A percentile compares a stretch with the other conserved stretches of the same genome.
Conservation (phyloP, 305 asterid genomes). For the Fraxinus floribunda region DNA sequence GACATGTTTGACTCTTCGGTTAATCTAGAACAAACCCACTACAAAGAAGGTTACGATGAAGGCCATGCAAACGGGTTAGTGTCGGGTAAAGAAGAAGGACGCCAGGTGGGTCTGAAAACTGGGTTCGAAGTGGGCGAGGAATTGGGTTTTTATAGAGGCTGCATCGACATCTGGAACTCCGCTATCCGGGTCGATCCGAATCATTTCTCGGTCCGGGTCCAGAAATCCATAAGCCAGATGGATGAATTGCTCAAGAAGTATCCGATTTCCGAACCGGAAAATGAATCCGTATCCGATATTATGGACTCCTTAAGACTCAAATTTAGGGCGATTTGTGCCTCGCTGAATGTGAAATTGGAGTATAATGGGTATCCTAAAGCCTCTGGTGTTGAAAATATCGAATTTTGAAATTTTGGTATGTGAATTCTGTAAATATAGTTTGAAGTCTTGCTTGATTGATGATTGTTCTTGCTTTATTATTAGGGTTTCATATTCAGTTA, state of each 20-base stretch:
- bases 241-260: conserved; percentile 55
- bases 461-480: too few species aligned
- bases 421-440: background rate
- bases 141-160: conserved; percentile 75
- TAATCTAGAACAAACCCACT: conserved; percentile 59
- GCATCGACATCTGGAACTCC: conserved; percentile 61
- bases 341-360: conserved; percentile 60
- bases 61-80: conserved; percentile 62
- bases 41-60: conserved; percentile 61
- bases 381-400: conserved; percentile 36
- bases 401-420: conserved; percentile 30
- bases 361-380: conserved; percentile 53
- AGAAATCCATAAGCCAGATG: conserved; percentile 60
- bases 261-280: conserved; percentile 64
- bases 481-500: background rate
- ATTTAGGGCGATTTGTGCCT: conserved; percentile 59
- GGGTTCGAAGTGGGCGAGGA: conserved; percentile 79
- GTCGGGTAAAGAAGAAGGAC: conserved; percentile 74
- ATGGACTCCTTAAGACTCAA: conserved; percentile 66
- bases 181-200: conserved; percentile 54
- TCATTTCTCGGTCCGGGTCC: conserved; percentile 50
- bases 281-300: conserved; percentile 54
- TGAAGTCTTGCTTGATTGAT: background rate
- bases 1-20: conserved; percentile 65
- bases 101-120: conserved; percentile 62